Evolutionary conservation across 2,329 filamentous ascomycete species (phyloP).

Genomic region (Macrophomina tecta): DNA sequence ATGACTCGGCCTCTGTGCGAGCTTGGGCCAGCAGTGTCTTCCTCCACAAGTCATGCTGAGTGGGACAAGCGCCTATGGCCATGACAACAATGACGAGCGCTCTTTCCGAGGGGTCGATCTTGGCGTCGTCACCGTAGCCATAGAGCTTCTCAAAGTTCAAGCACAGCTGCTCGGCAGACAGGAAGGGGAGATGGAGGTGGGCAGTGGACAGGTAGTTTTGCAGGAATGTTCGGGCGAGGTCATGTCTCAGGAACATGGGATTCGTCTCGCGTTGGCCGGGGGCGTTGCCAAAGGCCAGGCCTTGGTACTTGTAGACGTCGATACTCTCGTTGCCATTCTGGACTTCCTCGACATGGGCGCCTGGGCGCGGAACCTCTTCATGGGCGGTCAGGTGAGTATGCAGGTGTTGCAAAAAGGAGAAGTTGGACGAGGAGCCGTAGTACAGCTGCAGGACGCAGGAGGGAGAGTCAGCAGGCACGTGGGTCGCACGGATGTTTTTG

Average conservation of each 20-base stretch:
- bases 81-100: constrained; percentile 24
- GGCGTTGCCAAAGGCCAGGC: constrained; percentile 27
- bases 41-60: constrained; percentile 17
- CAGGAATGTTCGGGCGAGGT: constrained; percentile 25
- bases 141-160: constrained; percentile 25
- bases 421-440: constrained; percentile 29
- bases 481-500: constrained; percentile 27
- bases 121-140: constrained; percentile 20
- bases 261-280: constrained; percentile 22
- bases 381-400: constrained; percentile 26
- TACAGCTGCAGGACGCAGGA: constrained; percentile 28
- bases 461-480: constrained; percentile 21
- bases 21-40: constrained; percentile 21
- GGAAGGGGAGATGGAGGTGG: constrained; percentile 17
- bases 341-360: constrained; percentile 21
- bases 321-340: constrained; percentile 27
- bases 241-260: constrained; percentile 23
- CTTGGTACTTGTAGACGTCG: constrained; percentile 28
- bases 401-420: constrained; percentile 27
- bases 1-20: constrained; percentile 16
- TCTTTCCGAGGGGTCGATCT: constrained; percentile 22
- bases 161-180: constrained; percentile 20
- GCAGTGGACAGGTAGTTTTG: constrained; percentile 23
- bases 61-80: constrained; percentile 27
- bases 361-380: constrained; percentile 16